These are phyloP conservation scores for Rusavskia elegans DNA, from an alignment of 495 filamentous ascomycete species.

Conservation along the genomic window DNA sequence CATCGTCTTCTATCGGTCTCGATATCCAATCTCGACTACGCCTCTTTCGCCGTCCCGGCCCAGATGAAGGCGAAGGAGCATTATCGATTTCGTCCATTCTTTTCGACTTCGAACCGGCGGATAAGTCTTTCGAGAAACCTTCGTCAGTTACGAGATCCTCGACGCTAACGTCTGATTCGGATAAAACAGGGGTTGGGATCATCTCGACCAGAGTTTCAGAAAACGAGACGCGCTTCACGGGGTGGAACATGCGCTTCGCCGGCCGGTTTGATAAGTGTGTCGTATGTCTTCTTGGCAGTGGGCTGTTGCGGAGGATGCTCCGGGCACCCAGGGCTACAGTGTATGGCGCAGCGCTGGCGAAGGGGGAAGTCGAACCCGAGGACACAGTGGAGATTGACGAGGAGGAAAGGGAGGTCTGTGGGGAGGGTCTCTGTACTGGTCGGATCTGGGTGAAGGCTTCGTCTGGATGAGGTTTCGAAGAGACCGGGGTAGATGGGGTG, in stretches of 20 bases:
- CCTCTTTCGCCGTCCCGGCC: constrained; percentile 5
- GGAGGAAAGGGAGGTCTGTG: constrained; percentile 16
- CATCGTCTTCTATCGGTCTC: constrained; percentile 13
- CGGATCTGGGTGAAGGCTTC: constrained; percentile 19
- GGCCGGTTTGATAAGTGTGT: constrained; percentile 4
- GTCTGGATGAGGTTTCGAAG: constrained; percentile 15
- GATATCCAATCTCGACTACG: constrained; percentile 13
- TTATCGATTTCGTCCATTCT: not conserved
- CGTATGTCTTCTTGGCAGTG: constrained; percentile 24
- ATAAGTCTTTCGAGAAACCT: not conserved
- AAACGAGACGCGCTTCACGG: constrained; percentile 9
- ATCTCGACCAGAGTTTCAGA: constrained; percentile 7
- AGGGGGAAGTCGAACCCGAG: constrained; percentile 23
- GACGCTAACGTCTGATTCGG: not conserved
- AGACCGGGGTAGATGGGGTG: constrained; percentile 45
- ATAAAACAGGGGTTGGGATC: constrained; percentile 8
- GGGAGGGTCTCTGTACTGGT: constrained; percentile 19
- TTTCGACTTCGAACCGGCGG: not conserved
- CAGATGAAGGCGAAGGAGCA: not conserved
- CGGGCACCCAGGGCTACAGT: constrained; percentile 46
- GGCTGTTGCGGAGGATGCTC: constrained; percentile 67
- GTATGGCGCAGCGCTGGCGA: constrained; percentile 35
- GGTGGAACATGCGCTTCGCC: constrained; percentile 8
- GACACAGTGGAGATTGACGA: constrained; percentile 18
- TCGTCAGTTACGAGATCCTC: not conserved